Evolutionary conservation across 1,284 basidiomycete genomes (phyloP), one percentile per base, ranked within the genome.

Genomic region (Baeospora myosura): DNA sequence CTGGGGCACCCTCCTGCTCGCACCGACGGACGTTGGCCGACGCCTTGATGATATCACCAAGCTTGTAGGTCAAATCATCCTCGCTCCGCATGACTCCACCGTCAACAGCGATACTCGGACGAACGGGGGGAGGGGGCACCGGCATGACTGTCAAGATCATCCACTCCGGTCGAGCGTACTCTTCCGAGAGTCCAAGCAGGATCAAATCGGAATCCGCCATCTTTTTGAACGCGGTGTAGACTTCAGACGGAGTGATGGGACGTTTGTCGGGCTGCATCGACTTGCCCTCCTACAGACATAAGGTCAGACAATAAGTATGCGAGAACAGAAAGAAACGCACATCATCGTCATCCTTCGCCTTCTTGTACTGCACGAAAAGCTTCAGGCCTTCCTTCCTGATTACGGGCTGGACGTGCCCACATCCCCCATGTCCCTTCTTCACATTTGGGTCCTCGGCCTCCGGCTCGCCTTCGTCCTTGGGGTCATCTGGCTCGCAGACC

Each of bases 61-160:
- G 77, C 62, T 98, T 98, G 72, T 97, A 98, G 1, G 96, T 98
- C 73, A 99, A 72, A 66, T 98, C 96, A 58, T 98, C 96, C 64
- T 99, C 96, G 53, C 90, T 93, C 37, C 93, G 81, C 80, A 95
- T 92, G 1, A 88, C 85, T 42, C 94, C 95, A 28, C 95, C 95
- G 55, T 98, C 95, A 22, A 95, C 88, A 16, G 93, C 86, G 45
- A 98, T 97, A 63, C 92, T 96, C 0, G 96, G 96, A 37, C 96
- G 89, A 39, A 99, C 96, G 8, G 96, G 93, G 8, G 96, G 95
- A 0, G 96, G 96, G 1, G 96, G 96, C 0, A 99, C 95, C 26
- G 96, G 96, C 57, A 98, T 76, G 22, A 98, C 93, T 0, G 96
- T 98, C 40, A 98, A 68, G 53, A 99, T 94, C 96, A 99, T 98